Base-by-base conservation (phyloP, 2,329 filamentous ascomycete genomes). In the Exutisphaerella laricina region DNA sequence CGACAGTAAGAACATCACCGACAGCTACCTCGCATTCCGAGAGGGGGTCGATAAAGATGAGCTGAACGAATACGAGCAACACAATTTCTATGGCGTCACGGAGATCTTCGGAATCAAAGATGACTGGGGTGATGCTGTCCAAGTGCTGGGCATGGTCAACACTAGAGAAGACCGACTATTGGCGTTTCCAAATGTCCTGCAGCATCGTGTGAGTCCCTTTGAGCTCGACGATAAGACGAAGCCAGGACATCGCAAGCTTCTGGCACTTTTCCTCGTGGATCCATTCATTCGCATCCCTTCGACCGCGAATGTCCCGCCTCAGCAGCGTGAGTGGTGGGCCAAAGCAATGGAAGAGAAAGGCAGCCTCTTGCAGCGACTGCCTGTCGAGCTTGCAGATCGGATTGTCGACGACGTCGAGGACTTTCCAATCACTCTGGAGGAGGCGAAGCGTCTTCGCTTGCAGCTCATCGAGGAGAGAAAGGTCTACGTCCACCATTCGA, bases 201-300 rank as follows among this genome's bases (percentile, higher is more conserved):
- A 80, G 55, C 70, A 79, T 55, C 56, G 67, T 34, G 69, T 79
- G 10, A 57, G 68, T 31, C 57, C 72, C 2, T 78, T 80, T 59
- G 48, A 62, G 10, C 65, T 79, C 7, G 53, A 57, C 21, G 73
- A 82, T 47, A 56, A 55, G 0, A 71, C 68, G 0, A 71, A 69
- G 43, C 69, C 73, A 0, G 78, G 78, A 1, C 72, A 80, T 52
- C 64, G 73, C 6, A 72, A 74, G 48, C 71, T 81, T 39, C 60
- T 82, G 0, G 73, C 72, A 0, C 64, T 82, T 31, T 81, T 73
- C 56, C 66, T 82, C 2, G 71, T 82, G 2, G 77, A 82, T 49
- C 78, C 78, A 0, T 54, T 69, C 22, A 54, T 63, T 7, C 68
- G 68, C 6, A 66, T 81, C 34, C 64, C 75, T 8, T 78, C 64